phyloP scores from a whole-genome alignment of 1,284 basidiomycete genomes.

The Ustilago nuda region DNA sequence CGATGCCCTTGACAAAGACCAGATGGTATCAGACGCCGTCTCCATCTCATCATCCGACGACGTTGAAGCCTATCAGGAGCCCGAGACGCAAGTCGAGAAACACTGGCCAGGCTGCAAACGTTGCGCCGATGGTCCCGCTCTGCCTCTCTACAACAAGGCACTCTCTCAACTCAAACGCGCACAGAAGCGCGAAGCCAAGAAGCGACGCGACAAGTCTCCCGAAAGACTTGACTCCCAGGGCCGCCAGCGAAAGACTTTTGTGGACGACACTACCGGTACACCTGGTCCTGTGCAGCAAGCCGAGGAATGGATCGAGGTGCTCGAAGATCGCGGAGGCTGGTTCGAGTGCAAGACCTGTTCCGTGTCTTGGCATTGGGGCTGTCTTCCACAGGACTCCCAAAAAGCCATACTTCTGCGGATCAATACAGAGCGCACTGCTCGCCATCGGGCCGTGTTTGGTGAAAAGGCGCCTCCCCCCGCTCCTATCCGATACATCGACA shows the following conservation, averaged over 20 bases:
- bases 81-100: slow-evolving; percentile 22
- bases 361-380: slow-evolving; percentile 54
- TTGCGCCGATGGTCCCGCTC: slow-evolving; percentile 34
- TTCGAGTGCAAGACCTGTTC: slow-evolving; percentile 52
- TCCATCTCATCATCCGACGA: slow-evolving; percentile 22
- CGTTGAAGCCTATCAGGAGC: slow-evolving; percentile 16
- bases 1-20: slow-evolving; percentile 5
- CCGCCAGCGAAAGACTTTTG: slow-evolving; percentile 21
- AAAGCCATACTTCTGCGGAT: slow-evolving; percentile 32
- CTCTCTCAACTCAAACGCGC: slow-evolving; percentile 26
- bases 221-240: slow-evolving; percentile 30
- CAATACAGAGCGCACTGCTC: slow-evolving; percentile 28
- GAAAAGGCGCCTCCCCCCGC: slow-evolving; percentile 19
- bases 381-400: slow-evolving; percentile 34
- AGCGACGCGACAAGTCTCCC: slow-evolving; percentile 26
- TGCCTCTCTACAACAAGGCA: slow-evolving; percentile 35
- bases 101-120: slow-evolving; percentile 44
- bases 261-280: slow-evolving; percentile 34
- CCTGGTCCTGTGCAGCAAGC: slow-evolving; percentile 30
- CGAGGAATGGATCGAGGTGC: slow-evolving; percentile 41
- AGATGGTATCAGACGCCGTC: slow-evolving; percentile 13
- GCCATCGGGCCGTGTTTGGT: slow-evolving; percentile 29
- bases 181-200: slow-evolving; percentile 29
- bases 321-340: slow-evolving; percentile 55
- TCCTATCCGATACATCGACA: slow-evolving; percentile 25